phyloP scores from a whole-genome alignment of 2,329 filamentous ascomycete genomes.

The Microsporum canis region DNA sequence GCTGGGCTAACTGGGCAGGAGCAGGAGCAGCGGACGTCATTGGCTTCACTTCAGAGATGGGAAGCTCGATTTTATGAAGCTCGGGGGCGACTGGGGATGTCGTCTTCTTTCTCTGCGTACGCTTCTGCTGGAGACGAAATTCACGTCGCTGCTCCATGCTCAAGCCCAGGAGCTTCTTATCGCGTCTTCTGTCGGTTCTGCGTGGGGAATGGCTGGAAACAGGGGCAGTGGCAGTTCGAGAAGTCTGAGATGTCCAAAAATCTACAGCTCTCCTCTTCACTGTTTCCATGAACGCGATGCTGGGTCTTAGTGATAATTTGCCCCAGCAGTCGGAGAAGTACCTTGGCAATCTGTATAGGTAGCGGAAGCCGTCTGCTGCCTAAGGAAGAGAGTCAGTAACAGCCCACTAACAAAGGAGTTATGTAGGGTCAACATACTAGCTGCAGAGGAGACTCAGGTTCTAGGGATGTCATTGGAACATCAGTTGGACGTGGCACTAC shows the following conservation, averaged over 20 bases:
- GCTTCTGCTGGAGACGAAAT: not conserved
- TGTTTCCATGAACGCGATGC: not conserved
- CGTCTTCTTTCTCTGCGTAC: not conserved
- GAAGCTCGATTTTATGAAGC: not conserved
- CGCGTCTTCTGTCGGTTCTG: not conserved
- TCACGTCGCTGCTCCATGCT: not conserved
- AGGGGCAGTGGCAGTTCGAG: not conserved
- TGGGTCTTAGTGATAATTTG: not conserved
- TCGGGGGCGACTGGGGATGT: not conserved
- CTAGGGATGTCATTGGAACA: not conserved
- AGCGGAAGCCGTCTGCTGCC: not conserved
- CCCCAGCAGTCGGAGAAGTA: not conserved
- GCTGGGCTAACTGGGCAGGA: not conserved
- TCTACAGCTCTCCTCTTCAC: constrained; percentile 2
- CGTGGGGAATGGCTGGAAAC: not conserved
- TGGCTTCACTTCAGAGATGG: not conserved
- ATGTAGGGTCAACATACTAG: not conserved
- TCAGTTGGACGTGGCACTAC: not conserved
- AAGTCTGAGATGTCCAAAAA: not conserved
- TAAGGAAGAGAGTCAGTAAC: not conserved
- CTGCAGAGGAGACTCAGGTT: not conserved
- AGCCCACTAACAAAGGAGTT: not conserved
- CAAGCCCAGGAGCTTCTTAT: not conserved
- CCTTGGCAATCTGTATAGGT: not conserved
- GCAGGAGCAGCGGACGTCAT: not conserved